Evolutionary conservation across 1,139 yeast genomes (phyloP).

Genomic region (Pneumocystis carinii): DNA sequence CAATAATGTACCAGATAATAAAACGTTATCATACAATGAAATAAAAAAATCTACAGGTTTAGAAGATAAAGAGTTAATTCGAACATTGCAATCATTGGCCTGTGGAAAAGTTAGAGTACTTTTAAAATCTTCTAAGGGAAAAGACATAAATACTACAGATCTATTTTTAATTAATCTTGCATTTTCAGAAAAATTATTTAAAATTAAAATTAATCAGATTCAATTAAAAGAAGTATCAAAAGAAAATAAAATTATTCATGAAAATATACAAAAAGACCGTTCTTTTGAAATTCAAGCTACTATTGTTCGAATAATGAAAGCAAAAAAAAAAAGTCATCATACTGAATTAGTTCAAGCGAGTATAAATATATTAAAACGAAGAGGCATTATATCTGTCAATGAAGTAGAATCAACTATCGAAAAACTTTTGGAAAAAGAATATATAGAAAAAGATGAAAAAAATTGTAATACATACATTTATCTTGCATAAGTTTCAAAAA

Average conservation of each 20-base stretch:
- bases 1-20: conserved; percentile 16
- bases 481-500: background rate
- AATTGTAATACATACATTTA: background rate
- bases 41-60: conserved; percentile 18
- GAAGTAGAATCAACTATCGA: conserved; percentile 25
- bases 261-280: conserved; percentile 22
- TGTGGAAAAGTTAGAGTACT: conserved; percentile 21
- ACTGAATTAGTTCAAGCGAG: conserved; percentile 24
- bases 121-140: conserved; percentile 18
- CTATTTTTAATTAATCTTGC: conserved; percentile 22
- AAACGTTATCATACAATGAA: conserved; percentile 16
- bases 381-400: conserved; percentile 20
- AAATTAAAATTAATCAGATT: conserved; percentile 23
- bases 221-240: conserved; percentile 21
- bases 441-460: conserved; percentile 1
- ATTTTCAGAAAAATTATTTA: conserved; percentile 20
- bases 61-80: conserved; percentile 16
- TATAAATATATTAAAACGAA: conserved; percentile 19
- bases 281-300: conserved; percentile 26
- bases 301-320: conserved; percentile 42
- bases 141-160: conserved; percentile 18
- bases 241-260: conserved; percentile 16
- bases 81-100: conserved; percentile 22
- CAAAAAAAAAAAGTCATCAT: conserved; percentile 28
- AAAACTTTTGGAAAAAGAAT: conserved; percentile 18